These are phyloP conservation scores for Cornus controversa DNA, from an alignment of 148 eudicot genomes.

Conservation along the genomic window DNA sequence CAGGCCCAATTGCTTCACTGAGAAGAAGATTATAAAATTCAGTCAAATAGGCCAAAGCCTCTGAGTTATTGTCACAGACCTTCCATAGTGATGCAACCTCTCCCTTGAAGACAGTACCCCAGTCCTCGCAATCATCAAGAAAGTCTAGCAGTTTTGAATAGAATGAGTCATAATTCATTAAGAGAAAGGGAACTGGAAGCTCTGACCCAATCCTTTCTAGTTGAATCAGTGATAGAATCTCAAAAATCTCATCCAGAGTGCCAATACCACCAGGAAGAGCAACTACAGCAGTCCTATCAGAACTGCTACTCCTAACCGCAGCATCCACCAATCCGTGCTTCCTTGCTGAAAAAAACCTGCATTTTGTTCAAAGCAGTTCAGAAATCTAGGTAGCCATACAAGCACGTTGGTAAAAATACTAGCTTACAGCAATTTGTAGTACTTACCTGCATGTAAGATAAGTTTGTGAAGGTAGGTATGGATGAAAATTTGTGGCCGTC, in stretches of 20 bases:
- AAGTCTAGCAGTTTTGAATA: slow-evolving; percentile 80
- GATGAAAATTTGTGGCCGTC: slow-evolving; percentile 75
- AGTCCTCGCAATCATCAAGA: slow-evolving; percentile 58
- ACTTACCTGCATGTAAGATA: slow-evolving; percentile 86
- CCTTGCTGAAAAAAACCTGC: slow-evolving; percentile 92
- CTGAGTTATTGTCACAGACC: slow-evolving; percentile 61
- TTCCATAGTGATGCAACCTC: slow-evolving; percentile 81
- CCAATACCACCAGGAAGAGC: slow-evolving; percentile 94
- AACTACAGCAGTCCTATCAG: slow-evolving; percentile 77
- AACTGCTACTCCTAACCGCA: slow-evolving; percentile 58
- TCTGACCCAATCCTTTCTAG: slow-evolving; percentile 72
- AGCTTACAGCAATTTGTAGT: not conserved
- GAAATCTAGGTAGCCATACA: not conserved
- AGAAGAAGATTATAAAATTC: slow-evolving; percentile 52
- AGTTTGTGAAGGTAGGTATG: slow-evolving; percentile 65
- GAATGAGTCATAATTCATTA: slow-evolving; percentile 83
- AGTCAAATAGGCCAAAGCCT: slow-evolving; percentile 66
- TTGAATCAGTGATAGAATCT: slow-evolving; percentile 76
- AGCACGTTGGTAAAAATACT: not conserved
- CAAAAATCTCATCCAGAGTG: slow-evolving; percentile 85
- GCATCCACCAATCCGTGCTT: slow-evolving; percentile 96
- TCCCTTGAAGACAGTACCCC: slow-evolving; percentile 72
- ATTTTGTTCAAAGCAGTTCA: not conserved
- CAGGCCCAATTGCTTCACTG: not conserved
- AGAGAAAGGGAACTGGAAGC: slow-evolving; percentile 66